Base-by-base conservation (phyloP, 257 asterid species). In the Plantago major region DNA sequence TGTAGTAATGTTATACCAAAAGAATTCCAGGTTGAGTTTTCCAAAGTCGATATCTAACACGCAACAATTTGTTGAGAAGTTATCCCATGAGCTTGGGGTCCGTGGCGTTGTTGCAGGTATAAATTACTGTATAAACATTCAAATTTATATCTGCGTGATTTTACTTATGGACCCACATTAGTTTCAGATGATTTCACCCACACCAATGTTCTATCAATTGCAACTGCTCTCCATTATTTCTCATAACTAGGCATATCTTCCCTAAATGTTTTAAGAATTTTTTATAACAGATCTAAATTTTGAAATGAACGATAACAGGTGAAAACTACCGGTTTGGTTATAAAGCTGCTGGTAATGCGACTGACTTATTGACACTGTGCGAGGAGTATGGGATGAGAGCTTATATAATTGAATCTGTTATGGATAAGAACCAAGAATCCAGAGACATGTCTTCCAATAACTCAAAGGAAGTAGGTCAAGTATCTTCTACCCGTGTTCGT, bases 41-140 rank as follows among this genome's bases (percentile, higher is more conserved):
- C 95, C 0, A 84, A 85, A 74, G 99, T 92, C 82, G 99, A 67
- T 57, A 56, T 68, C 90, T 92, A 55, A 76, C 86, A 58, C 96
- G 3, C 79, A 77, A 18, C 88, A 89, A 68, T 92, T 92, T 62
- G 97, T 89, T 62, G 88, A 83, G 74, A 89, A 84, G 80, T 75
- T 92, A 66, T 71, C 92, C 13, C 60, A 68, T 72, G 97, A 92
- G 69, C 94, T 92, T 65, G 93, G 94, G 63, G 86, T 89, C 15
- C 73, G 66, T 52, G 99, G 97, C 53, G 96, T 92, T 61, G 99
- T 92, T 64, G 94, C 99, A 67, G 99, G 99, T 92, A 79, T 48
- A 5, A 42, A 2, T 58, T 33, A 19, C 55, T 46, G 14, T 45
- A 3, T 60, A n/a, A 52, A 40, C 55, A 17, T 69, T 16, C 49